Base-by-base conservation (phyloP, 2,329 filamentous ascomycete species). In the Phyllosticta citriasiana region DNA sequence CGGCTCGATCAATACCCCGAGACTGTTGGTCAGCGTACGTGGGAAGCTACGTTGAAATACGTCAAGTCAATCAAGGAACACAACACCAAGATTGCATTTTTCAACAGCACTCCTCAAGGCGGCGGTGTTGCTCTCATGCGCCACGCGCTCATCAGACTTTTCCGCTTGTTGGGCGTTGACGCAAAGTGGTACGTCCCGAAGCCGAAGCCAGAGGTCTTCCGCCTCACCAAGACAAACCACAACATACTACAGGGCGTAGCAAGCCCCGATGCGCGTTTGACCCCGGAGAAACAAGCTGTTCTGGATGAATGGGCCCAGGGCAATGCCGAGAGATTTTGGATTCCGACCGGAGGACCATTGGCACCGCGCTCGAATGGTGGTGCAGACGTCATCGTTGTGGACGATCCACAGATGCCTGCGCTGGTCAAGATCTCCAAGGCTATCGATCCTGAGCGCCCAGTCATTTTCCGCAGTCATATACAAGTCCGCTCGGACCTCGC, bases 171-270 rank as follows among this genome's bases (percentile, higher is more conserved):
- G 53, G 86, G 83, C 0, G 84, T 91, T 1, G 81, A 92, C 64
- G 78, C 88, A 66, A 84, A 81, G 61, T 94, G 89, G 89, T 84
- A 82, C 63, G 89, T 93, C 1, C 89, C 89, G 6, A 91, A 90
- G 71, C 88, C 89, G 24, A 85, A 87, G 57, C 88, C 88, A 2
- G 86, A 88, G 16, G 85, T 93, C 10, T 94, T 94, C 74, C 82
- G 88, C 57, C 87, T 90, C 73, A 94, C 89, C 66, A 94, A 94
- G 76, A 91, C 88, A 66, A 88, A 91, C 67, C 89, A 94, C 82
- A 94, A 94, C 74, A 92, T 93, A 65, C 83, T 94, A 2, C 89
- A 94, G 74, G 89, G 89, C 8, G 89, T 92, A 52, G 84, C 85
- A 51, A 78, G 80, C 26, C 82, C 84, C 0, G 81, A 83, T 2